Evolutionary conservation across 441 rosid species (phyloP).

Genomic region (Hypseocharis bilobata): DNA sequence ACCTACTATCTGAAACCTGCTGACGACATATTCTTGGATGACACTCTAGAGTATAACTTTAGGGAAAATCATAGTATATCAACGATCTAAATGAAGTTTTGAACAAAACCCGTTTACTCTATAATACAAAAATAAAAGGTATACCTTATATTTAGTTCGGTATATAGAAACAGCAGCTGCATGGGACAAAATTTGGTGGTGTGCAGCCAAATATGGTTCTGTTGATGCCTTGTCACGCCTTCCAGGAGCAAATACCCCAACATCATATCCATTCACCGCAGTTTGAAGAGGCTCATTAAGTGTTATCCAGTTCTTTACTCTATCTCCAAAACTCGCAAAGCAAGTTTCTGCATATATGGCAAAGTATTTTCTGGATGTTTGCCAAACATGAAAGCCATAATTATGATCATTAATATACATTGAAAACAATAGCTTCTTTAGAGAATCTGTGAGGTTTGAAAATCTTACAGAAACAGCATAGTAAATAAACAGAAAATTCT

Average conservation of each 20-base stretch:
- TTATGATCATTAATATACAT: background rate
- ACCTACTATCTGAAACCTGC: too few species aligned
- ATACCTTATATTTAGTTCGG: constrained; percentile 64
- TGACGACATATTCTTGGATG: too few species aligned
- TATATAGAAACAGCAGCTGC: constrained; percentile 67
- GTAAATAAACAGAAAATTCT: too few species aligned
- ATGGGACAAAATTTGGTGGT: constrained; percentile 82
- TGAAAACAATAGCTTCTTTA: too few species aligned
- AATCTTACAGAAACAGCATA: background rate
- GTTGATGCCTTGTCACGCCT: constrained; percentile 41
- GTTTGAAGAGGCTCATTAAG: constrained; percentile 88
- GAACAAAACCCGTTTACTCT: too few species aligned
- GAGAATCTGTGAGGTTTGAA: background rate
- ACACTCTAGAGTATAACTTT: too few species aligned
- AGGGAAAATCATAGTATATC: background rate
- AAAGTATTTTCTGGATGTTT: constrained; percentile 57
- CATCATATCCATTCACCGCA: constrained; percentile 58
- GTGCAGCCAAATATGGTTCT: constrained; percentile 79
- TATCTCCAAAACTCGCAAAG: constrained; percentile 78
- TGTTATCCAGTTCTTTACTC: constrained; percentile 82
- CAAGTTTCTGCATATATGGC: constrained; percentile 74
- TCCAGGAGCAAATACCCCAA: constrained; percentile 79
- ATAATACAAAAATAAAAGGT: background rate
- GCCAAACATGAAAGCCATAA: constrained; percentile 14
- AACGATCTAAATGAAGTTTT: background rate